Base-by-base conservation (phyloP, 2,329 filamentous ascomycete genomes). In the Pseudogymnoascus sp. region DNA sequence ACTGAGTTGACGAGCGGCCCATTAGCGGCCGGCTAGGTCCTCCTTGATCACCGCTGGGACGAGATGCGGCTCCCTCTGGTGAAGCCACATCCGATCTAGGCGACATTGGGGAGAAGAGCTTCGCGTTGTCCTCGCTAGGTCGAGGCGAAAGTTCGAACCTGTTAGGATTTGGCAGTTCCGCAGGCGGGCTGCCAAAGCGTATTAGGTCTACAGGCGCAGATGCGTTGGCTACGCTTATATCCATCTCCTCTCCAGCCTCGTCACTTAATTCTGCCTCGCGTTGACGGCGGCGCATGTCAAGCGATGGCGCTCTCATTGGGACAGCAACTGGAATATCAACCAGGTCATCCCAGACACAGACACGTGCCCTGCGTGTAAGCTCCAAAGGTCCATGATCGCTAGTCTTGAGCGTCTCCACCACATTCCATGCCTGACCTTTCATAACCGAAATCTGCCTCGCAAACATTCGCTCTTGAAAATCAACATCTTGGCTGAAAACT, bases 381-480 rank as follows among this genome's bases (percentile, higher is more conserved):
- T 97, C 95, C 16, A 99, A 80, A 0, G 95, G 95, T 0, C 95
- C 95, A 72, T 97, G 93, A 72, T 97, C 95, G 0, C 86, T 81
- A 16, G 90, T 90, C 75, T 99, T 99, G 65, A 99, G 82, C 0
- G 95, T 97, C 78, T 99, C 95, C 3, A 99, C 95, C 0, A 99
- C 95, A 73, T 99, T 99, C 92, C 95, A 99, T 0, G 95, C 95
- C 74, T 99, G 95, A 9, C 95, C 95, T 77, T 99, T 99, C 91
- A 99, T 96, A 64, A 99, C 95, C 0, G 95, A 93, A 66, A 99
- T 96, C 73, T 99, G 95, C 68, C 91, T 87, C n/a, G 91, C 91
- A 77, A 96, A 99, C 95, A 99, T 99, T 76, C 91, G 89, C 77
- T 99, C 95, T 74, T 97, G 91, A 75, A 99, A 99, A 76, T 99